Conservation (phyloP, 2,329 filamentous ascomycete species). For the Ascochyta lentis region DNA sequence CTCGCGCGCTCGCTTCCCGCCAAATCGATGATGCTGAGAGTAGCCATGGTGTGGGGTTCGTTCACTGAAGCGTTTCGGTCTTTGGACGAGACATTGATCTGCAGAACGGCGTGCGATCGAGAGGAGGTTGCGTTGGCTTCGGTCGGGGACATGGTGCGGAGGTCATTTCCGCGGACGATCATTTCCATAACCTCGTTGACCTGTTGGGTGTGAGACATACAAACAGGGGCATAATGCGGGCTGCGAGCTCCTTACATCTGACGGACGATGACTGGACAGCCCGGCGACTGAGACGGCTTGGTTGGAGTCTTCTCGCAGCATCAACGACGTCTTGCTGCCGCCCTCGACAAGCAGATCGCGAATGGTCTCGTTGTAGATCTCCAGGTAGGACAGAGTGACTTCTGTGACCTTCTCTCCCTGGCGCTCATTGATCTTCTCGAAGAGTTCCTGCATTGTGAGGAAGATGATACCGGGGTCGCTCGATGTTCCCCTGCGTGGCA, state of each 20-base stretch:
- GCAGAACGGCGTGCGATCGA: slow-evolving; percentile 93
- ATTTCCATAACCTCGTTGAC: slow-evolving; percentile 97
- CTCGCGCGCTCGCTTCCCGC: slow-evolving; percentile 95
- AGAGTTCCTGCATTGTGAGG: slow-evolving; percentile 97
- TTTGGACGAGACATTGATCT: slow-evolving; percentile 95
- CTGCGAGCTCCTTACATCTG: slow-evolving; percentile 66
- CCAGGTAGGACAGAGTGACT: slow-evolving; percentile 89
- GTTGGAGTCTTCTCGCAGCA: slow-evolving; percentile 93
- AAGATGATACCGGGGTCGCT: slow-evolving; percentile 98
- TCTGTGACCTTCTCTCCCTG: slow-evolving; percentile 88
- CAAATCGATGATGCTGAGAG: slow-evolving; percentile 95
- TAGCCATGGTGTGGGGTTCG: slow-evolving; percentile 97
- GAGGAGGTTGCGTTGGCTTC: slow-evolving; percentile 98
- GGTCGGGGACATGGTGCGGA: slow-evolving; percentile 93
- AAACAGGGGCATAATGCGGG: not conserved
- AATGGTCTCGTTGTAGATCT: slow-evolving; percentile 99
- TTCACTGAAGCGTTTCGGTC: slow-evolving; percentile 91
- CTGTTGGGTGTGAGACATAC: slow-evolving; percentile 27
- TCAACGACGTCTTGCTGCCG: slow-evolving; percentile 81
- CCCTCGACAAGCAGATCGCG: slow-evolving; percentile 89
- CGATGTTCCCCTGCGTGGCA: slow-evolving; percentile 67
- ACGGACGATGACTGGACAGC: slow-evolving; percentile 87
- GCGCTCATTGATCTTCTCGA: slow-evolving; percentile 90
- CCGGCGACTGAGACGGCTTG: slow-evolving; percentile 91
- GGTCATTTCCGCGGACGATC: slow-evolving; percentile 93